These are phyloP conservation scores for Myxozyma melibiosi DNA, from an alignment of 805 yeast species.

Conservation along the genomic window DNA sequence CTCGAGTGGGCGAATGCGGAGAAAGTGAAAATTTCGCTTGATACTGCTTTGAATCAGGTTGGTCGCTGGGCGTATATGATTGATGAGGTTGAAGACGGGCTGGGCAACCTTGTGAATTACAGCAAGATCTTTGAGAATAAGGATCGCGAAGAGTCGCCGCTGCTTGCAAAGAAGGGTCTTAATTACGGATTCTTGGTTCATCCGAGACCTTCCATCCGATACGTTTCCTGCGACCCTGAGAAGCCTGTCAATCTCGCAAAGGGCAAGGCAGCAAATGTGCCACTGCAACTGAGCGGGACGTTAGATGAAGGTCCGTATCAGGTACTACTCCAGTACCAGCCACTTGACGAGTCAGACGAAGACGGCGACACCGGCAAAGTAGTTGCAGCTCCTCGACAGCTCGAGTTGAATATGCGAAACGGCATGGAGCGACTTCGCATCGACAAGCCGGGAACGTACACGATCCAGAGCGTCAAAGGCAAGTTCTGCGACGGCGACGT, in stretches of 20 bases:
- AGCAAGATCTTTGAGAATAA: conserved; percentile 28
- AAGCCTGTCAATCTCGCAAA: conserved; percentile 39
- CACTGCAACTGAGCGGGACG: conserved; percentile 34
- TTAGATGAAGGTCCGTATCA: conserved; percentile 53
- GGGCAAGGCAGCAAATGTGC: conserved; percentile 35
- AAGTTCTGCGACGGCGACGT: conserved; percentile 68
- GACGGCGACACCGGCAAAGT: neutral
- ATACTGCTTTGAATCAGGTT: conserved; percentile 46
- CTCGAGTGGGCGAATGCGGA: conserved; percentile 44
- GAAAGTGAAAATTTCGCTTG: conserved; percentile 49
- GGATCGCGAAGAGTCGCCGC: conserved; percentile 38
- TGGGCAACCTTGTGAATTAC: conserved; percentile 57
- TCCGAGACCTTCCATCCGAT: conserved; percentile 55
- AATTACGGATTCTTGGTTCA: conserved; percentile 55
- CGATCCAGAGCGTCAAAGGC: conserved; percentile 56
- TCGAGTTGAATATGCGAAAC: conserved; percentile 18
- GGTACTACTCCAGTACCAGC: conserved; percentile 39
- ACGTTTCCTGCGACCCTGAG: conserved; percentile 42
- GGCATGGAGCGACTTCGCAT: conserved; percentile 42
- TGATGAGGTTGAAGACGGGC: conserved; percentile 63
- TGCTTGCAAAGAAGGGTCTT: conserved; percentile 45
- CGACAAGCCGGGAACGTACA: conserved; percentile 67
- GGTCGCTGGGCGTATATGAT: conserved; percentile 63
- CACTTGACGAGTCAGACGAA: conserved; percentile 7
- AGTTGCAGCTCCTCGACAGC: neutral